These are phyloP conservation scores for Neonectria coccinea DNA, from an alignment of 2,329 filamentous ascomycete genomes.

Conservation along the genomic window DNA sequence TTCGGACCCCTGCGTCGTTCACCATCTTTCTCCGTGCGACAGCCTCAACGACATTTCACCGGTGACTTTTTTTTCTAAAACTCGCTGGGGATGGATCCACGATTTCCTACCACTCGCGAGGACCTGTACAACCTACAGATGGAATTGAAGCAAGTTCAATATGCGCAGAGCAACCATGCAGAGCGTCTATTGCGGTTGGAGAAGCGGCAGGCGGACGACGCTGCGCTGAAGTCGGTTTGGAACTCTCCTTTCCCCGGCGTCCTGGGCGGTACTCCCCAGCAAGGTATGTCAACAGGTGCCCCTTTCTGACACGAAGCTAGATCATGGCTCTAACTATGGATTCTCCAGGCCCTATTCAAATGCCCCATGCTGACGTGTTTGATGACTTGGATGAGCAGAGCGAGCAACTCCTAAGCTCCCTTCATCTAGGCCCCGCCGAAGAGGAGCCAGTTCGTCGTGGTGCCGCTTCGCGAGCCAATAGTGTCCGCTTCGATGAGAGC, in stretches of 20 bases:
- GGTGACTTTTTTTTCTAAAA: conserved; percentile 13
- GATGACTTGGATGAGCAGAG: conserved; percentile 91
- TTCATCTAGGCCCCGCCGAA: conserved; percentile 84
- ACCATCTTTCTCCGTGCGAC: conserved; percentile 4
- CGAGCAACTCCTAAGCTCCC: conserved; percentile 80
- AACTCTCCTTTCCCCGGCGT: conserved; percentile 92
- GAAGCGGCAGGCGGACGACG: conserved; percentile 75
- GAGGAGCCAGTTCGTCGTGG: conserved; percentile 88
- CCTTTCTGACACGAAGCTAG: neutral
- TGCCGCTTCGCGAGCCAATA: conserved; percentile 92
- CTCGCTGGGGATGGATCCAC: conserved; percentile 70
- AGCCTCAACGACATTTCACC: conserved; percentile 4
- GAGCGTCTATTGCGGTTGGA: conserved; percentile 72
- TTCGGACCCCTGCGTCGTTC: neutral
- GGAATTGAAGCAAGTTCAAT: conserved; percentile 76
- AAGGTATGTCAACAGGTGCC: conserved; percentile 70
- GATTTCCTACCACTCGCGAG: conserved; percentile 70
- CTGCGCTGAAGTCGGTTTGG: conserved; percentile 87
- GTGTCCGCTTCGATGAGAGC: conserved; percentile 96
- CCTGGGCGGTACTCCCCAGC: conserved; percentile 84
- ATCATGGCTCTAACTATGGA: conserved; percentile 35
- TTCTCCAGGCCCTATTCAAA: conserved; percentile 77
- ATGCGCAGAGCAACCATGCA: conserved; percentile 70
- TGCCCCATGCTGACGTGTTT: conserved; percentile 86
- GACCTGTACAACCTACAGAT: conserved; percentile 77